phyloP scores from a whole-genome alignment of 345 rosid species.

The Eucalyptus tenuipes region DNA sequence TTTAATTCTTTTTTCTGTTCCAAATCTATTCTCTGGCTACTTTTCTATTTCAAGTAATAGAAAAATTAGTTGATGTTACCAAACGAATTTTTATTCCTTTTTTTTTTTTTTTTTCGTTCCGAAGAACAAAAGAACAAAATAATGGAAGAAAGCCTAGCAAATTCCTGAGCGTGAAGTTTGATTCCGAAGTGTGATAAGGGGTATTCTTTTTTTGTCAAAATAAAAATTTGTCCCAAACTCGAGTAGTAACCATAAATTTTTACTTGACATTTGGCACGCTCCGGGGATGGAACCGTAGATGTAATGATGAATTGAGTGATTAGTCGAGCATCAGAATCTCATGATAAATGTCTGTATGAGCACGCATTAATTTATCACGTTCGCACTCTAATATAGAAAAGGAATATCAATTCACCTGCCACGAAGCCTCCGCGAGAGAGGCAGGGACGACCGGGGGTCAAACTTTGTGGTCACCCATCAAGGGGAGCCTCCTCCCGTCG shows the following conservation, averaged over 20 bases:
- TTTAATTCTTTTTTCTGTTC: rapidly evolving
- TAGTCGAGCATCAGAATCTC: not conserved
- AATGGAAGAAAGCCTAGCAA: no score
- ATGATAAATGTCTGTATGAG: rapidly evolving
- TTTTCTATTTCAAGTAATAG: rapidly evolving
- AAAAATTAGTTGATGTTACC: rapidly evolving
- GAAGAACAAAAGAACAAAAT: rapidly evolving
- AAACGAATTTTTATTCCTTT: rapidly evolving
- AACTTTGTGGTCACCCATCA: not conserved
- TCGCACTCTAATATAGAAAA: not conserved
- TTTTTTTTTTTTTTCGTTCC: rapidly evolving
- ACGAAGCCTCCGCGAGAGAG: not conserved
- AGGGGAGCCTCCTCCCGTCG: not conserved
- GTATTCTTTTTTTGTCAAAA: not conserved
- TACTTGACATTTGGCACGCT: rapidly evolving
- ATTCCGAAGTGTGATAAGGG: no score
- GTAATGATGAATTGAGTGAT: rapidly evolving
- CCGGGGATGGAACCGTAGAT: rapidly evolving
- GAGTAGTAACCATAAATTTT: not conserved
- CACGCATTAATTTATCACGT: no score
- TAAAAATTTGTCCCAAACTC: not conserved
- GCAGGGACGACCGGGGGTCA: not conserved
- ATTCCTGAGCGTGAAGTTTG: no score
- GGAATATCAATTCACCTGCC: not conserved
- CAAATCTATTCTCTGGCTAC: rapidly evolving